These are phyloP conservation scores for Boletellus deceptivus DNA, from an alignment of 1,284 basidiomycete species.

Conservation along the genomic window DNA sequence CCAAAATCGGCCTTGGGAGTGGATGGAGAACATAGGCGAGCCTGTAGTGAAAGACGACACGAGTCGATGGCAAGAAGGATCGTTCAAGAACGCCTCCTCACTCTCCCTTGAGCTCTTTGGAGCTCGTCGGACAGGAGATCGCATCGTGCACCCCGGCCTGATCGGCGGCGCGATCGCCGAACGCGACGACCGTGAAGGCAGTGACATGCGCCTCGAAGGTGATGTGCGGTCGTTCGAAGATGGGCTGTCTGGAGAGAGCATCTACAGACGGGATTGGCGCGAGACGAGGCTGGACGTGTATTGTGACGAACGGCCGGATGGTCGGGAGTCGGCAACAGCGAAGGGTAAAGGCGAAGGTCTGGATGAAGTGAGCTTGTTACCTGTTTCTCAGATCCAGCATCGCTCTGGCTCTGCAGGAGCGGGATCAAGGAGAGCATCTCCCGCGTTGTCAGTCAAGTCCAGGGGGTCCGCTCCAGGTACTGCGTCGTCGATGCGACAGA, in stretches of 20 bases:
- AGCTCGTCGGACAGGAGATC: slow-evolving; percentile 61
- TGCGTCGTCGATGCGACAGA: slow-evolving; percentile 39
- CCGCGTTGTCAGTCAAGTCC: slow-evolving; percentile 48
- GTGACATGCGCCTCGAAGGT: slow-evolving; percentile 37
- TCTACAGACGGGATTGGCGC: slow-evolving; percentile 73
- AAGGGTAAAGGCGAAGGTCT: slow-evolving; percentile 35
- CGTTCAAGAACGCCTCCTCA: slow-evolving; percentile 64
- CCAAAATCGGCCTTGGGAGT: slow-evolving; percentile 78
- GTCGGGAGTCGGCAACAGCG: background rate
- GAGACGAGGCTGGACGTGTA: slow-evolving; percentile 49
- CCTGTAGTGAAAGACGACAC: slow-evolving; percentile 32
- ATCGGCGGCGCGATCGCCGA: too few species aligned
- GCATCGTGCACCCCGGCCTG: slow-evolving; percentile 27
- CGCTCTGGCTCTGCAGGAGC: slow-evolving; percentile 17
- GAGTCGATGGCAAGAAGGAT: slow-evolving; percentile 35
- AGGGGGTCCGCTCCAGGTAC: slow-evolving; percentile 45
- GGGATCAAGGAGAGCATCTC: slow-evolving; percentile 40
- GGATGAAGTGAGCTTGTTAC: slow-evolving; percentile 27
- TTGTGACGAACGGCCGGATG: slow-evolving; percentile 16
- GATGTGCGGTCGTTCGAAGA: slow-evolving; percentile 63
- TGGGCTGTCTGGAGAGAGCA: slow-evolving; percentile 54
- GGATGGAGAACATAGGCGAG: slow-evolving; percentile 77
- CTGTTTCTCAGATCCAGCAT: slow-evolving; percentile 18
- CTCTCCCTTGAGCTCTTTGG: slow-evolving; percentile 72
- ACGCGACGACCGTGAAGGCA: background rate